phyloP scores from a whole-genome alignment of 257 asterid species.

The Plectranthus barbatus region DNA sequence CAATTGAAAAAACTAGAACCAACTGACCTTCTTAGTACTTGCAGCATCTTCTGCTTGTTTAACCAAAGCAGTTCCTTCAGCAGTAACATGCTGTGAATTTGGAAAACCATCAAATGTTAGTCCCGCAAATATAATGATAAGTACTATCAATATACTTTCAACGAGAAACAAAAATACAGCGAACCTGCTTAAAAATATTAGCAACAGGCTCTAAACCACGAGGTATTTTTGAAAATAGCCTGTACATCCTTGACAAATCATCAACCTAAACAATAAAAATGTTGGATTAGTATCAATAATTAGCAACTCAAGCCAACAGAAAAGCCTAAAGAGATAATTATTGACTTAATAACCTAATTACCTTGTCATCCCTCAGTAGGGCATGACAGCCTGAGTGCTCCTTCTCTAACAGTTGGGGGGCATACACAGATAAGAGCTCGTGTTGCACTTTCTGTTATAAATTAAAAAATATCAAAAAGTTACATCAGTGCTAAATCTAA shows the following conservation, averaged over 20 bases:
- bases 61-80: conserved; percentile 91
- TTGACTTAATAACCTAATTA: conserved; percentile 16
- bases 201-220: conserved; percentile 86
- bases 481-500: neutral
- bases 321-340: neutral
- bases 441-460: conserved; percentile 70
- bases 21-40: conserved; percentile 68
- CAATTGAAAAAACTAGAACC: neutral
- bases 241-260: conserved; percentile 94
- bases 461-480: neutral
- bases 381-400: conserved; percentile 99
- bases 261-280: conserved; percentile 46
- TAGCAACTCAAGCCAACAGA: neutral
- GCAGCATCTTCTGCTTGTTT: conserved; percentile 99
- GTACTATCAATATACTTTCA: neutral
- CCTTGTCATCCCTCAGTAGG: conserved; percentile 95
- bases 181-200: conserved; percentile 64
- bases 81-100: conserved; percentile 76
- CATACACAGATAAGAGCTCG: conserved; percentile 84
- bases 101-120: conserved; percentile 11
- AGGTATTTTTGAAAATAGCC: conserved; percentile 87
- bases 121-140: neutral
- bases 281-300: conserved; percentile 8
- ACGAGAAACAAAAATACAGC: conserved; percentile 15
- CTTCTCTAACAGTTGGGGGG: conserved; percentile 89